A percentile compares a stretch with the other conserved stretches of the same genome.
Conservation (phyloP, 2,329 filamentous ascomycete genomes). For the Ascochyta rabiei region DNA sequence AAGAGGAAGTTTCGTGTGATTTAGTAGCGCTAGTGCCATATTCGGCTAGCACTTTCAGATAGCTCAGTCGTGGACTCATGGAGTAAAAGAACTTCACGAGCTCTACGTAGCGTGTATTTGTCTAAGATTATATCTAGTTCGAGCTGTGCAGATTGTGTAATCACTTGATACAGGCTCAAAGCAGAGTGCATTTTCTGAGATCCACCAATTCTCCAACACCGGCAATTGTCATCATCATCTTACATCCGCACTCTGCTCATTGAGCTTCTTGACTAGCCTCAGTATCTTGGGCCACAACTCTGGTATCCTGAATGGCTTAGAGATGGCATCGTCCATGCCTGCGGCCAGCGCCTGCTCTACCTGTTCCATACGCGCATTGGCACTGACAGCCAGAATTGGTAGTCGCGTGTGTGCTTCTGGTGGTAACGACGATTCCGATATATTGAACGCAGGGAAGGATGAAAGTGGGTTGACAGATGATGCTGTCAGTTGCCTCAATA, state of each 20-base stretch:
- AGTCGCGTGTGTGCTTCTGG: constrained; percentile 16
- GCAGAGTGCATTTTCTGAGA: no score
- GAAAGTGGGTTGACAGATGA: constrained; percentile 1
- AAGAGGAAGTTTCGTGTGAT: constrained; percentile 6
- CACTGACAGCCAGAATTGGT: constrained; percentile 43
- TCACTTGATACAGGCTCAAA: no score
- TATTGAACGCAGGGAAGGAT: not conserved
- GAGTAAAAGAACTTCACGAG: no score
- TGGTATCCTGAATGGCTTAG: constrained; percentile 34
- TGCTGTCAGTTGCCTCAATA: not conserved
- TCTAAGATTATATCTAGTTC: no score
- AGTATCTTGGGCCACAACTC: constrained; percentile 30
- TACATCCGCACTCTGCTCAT: not conserved
- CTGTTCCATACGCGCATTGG: constrained; percentile 45
- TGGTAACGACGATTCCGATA: not conserved
- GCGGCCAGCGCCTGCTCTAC: constrained; percentile 35
- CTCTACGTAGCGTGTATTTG: no score
- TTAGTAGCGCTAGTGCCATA: not conserved
- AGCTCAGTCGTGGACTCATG: no score
- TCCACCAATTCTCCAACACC: not conserved
- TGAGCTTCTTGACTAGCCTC: constrained; percentile 14
- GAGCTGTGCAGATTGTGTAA: no score
- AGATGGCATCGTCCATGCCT: constrained; percentile 42
- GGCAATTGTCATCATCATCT: not conserved
- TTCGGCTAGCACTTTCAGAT: not conserved